Conservation (phyloP, 805 yeast genomes). For the Wickerhamiella occidentalis region DNA sequence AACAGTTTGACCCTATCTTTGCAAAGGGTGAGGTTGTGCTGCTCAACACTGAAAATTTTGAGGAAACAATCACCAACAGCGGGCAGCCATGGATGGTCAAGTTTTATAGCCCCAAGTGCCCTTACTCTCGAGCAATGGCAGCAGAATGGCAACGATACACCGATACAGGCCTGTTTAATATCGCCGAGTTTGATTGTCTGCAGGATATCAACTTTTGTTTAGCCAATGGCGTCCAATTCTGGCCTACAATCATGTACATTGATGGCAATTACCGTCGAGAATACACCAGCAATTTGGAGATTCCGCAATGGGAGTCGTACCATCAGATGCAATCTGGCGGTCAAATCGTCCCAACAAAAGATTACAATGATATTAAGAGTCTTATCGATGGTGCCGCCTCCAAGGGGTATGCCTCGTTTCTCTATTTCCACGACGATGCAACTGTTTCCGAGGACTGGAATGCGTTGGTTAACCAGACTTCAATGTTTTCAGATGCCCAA, state of each 20-base stretch:
- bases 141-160: conserved; percentile 31
- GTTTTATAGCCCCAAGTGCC: conserved; percentile 32
- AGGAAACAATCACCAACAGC: conserved; percentile 22
- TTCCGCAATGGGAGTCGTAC: conserved; percentile 27
- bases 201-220: conserved; percentile 26
- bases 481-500: conserved; percentile 14
- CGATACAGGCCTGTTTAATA: conserved; percentile 25
- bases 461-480: conserved; percentile 27
- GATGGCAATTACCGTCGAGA: conserved; percentile 17
- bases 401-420: conserved; percentile 24
- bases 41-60: conserved; percentile 24
- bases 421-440: conserved; percentile 31
- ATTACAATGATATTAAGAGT: conserved; percentile 20
- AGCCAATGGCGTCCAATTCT: conserved; percentile 24
- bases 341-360: conserved; percentile 23
- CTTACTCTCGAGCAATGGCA: conserved; percentile 29
- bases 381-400: conserved; percentile 19
- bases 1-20: neutral
- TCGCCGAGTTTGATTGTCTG: conserved; percentile 34
- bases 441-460: conserved; percentile 31
- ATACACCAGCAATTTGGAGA: conserved; percentile 24
- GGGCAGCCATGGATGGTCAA: conserved; percentile 32
- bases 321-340: conserved; percentile 24
- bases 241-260: conserved; percentile 17
- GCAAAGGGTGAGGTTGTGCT: conserved; percentile 28